Base-by-base conservation (phyloP, 164 flowering plant genomes). In the Vitis labrusca region DNA sequence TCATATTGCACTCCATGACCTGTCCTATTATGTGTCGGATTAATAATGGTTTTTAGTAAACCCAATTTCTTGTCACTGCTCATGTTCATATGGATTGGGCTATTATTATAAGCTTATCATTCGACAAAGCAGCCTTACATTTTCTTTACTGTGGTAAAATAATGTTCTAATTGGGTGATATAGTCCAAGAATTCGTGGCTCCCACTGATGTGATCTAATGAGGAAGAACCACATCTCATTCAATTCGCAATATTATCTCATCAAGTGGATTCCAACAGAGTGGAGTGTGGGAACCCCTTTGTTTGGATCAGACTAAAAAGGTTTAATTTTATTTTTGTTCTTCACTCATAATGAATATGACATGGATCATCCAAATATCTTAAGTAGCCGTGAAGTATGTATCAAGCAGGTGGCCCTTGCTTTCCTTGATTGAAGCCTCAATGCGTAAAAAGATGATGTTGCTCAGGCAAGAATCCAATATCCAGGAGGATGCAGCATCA, bases 201-300 rank as follows among this genome's bases (percentile, higher is more conserved):
- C 73, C 61, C 73, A 37, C 61, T 29, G 29, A 67, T 61, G 5
- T 52, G 66, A 10, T 23, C 55, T 17, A 47, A 70, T 63, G 27
- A 23, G 56, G 11, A 64, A 64, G 50, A 23, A 56, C 68, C 63
- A 64, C 63, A 50, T 64, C 49, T 9, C 13, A 13, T 54, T 44
- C 8, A 64, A 17, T 5, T 19, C 32, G 29, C 52, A 3, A 9
- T 15, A 53, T 62, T 52, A 14, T 16, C 27, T 61, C 48, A 29
- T 15, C 59, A 57, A 72, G 69, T 59, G 37, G 65, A 65, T 65
- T 61, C 50, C 32, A 54, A 67, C 64, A 57, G 49, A 49, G 49
- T 13, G 2, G 71, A 23, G 13, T 13, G 30, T 51, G 71, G 78
- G 79, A 37, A 51, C 79, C 75, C 68, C 71, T 54, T 62, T 59